phyloP scores from a whole-genome alignment of 345 rosid species.

The Garcia nutans region DNA sequence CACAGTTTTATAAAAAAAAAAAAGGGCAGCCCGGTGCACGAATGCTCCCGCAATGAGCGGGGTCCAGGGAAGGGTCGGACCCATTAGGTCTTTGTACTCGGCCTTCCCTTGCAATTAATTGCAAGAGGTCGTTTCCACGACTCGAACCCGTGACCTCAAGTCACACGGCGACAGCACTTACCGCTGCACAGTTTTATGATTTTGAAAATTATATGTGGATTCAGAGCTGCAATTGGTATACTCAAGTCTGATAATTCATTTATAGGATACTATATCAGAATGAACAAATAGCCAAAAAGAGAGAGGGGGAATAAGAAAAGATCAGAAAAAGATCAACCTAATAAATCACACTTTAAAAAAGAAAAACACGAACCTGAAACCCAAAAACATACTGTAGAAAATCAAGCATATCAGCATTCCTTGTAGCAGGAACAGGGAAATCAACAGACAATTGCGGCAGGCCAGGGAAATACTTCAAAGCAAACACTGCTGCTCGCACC shows the following conservation, averaged over 20 bases:
- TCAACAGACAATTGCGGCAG: conserved; percentile 72
- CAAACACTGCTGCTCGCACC: conserved; percentile 83
- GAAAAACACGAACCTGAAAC: conserved; percentile 69
- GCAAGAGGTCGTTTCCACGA: no score
- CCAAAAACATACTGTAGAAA: conserved; percentile 88
- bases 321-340: neutral
- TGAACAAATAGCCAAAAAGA: neutral
- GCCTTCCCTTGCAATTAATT: no score
- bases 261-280: neutral
- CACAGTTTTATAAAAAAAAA: neutral
- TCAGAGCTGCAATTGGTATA: neutral
- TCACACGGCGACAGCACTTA: no score
- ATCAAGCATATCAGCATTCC: conserved; percentile 79
- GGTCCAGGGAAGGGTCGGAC: no score
- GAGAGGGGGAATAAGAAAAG: neutral
- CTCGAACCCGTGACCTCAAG: no score
- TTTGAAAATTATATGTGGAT: neutral
- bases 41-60: no score
- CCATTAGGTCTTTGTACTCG: no score
- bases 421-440: conserved; percentile 62
- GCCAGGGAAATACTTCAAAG: conserved; percentile 61
- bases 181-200: neutral
- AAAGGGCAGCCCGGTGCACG: no score
- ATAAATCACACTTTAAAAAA: neutral
- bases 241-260: neutral